These are phyloP conservation scores for Endogone sp. DNA, from an alignment of 192 early-diverging fungal genomes.

Conservation along the genomic window DNA sequence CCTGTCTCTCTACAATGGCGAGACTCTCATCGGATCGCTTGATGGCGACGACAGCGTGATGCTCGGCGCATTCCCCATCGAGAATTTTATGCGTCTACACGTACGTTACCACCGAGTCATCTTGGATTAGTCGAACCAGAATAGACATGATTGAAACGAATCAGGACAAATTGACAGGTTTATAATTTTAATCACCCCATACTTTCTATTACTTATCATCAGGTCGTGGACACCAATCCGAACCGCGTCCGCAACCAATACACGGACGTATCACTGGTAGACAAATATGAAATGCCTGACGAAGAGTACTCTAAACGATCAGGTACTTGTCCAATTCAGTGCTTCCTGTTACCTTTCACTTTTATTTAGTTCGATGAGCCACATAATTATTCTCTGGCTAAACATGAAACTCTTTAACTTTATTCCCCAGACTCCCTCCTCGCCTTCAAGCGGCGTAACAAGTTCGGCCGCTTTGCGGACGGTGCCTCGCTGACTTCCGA, in stretches of 20 bases:
- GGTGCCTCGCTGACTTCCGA: slow-evolving; percentile 35
- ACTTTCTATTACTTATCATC: not conserved
- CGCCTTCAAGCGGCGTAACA: slow-evolving; percentile 85
- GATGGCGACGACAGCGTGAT: slow-evolving; percentile 54
- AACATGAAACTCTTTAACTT: too few species aligned
- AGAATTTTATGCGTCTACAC: slow-evolving; percentile 76
- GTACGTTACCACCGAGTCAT: slow-evolving; percentile 31
- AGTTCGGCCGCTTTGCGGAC: slow-evolving; percentile 83
- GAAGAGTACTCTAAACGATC: slow-evolving; percentile 81
- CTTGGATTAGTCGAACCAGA: not conserved
- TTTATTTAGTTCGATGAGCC: too few species aligned
- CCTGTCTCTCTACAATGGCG: slow-evolving; percentile 56
- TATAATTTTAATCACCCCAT: not conserved
- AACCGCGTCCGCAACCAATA: slow-evolving; percentile 62
- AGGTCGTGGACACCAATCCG: slow-evolving; percentile 73
- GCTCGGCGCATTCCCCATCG: slow-evolving; percentile 85
- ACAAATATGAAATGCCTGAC: slow-evolving; percentile 91
- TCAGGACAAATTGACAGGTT: too few species aligned
- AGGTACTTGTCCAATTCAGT: slow-evolving; percentile 35
- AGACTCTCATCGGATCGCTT: slow-evolving; percentile 43
- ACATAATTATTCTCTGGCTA: too few species aligned
- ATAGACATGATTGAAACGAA: too few species aligned
- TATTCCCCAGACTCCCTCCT: slow-evolving; percentile 88
- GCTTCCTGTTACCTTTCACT: not conserved
- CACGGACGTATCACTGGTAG: slow-evolving; percentile 84